A percentile compares a stretch with the other conserved stretches of the same genome.
Evolutionary conservation across 495 filamentous ascomycete genomes (phyloP).

Genomic region (Aspergillus sclerotiicarbonarius): DNA sequence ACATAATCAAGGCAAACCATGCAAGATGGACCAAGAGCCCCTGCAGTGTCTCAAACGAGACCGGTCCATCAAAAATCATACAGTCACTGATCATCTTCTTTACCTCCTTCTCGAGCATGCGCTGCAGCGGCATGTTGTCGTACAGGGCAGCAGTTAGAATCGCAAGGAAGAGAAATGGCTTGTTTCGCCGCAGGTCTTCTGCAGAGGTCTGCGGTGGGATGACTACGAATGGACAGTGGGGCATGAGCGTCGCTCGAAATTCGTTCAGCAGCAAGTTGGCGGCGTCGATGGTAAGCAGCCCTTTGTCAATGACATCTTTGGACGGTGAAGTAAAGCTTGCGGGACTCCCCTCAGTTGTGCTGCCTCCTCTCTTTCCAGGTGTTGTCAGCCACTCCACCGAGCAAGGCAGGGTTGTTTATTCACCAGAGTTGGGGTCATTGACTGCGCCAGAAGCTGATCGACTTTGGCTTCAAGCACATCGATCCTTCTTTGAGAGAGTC

Average conservation of each 20-base stretch:
- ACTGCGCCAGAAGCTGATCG: constrained; percentile 14
- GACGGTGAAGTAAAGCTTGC: neutral
- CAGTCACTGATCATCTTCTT: constrained; percentile 34
- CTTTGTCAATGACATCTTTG: constrained; percentile 23
- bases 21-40: constrained; percentile 16
- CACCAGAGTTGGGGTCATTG: neutral
- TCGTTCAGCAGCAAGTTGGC: constrained; percentile 26
- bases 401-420: too few species aligned
- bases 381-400: too few species aligned
- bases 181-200: constrained; percentile 23
- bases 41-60: constrained; percentile 44
- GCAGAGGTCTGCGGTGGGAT: constrained; percentile 22
- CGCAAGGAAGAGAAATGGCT: constrained; percentile 35
- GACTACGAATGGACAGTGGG: constrained; percentile 36
- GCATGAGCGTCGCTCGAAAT: constrained; percentile 15
- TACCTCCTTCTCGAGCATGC: constrained; percentile 34
- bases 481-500: neutral
- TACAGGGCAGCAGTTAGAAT: constrained; percentile 40
- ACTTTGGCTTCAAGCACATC: constrained; percentile 20
- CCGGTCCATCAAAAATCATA: constrained; percentile 39
- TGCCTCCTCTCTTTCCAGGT: neutral
- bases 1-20: constrained; percentile 11
- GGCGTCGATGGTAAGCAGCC: constrained; percentile 16
- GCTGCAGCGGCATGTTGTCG: constrained; percentile 34
- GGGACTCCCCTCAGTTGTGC: neutral